Base-by-base conservation (phyloP, 2,329 filamentous ascomycete species). In the Elsinoe australis region DNA sequence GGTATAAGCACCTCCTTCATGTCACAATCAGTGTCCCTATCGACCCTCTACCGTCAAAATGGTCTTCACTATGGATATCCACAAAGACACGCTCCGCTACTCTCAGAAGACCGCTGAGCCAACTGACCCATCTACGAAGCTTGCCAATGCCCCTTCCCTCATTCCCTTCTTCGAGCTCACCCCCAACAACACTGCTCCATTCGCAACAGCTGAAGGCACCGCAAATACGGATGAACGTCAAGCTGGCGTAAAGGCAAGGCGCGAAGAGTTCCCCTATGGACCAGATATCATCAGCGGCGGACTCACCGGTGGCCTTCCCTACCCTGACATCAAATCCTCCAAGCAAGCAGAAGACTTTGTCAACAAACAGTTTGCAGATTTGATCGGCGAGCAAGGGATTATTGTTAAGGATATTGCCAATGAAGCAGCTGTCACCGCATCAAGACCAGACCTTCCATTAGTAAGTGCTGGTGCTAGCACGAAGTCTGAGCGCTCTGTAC, bases 121-220 rank as follows among this genome's bases (percentile, higher is more conserved):
- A n/a, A n/a, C n/a, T n/a, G 36, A 41, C 22, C 36, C 36, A 9
- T 26, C 36, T 15, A 41, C 26, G 36, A 41, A 44, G 39, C 39
- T 44, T 7, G 39, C 26, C 7, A 44, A 44, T 17, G 24, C 39
- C 9, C 39, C 39, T 19, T 44, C 39, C 7, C 28, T 44, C 2
- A 44, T 31, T 19, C 24, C 24, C 7, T 44, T 44, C 39, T 44
- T 44, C 17, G 39, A 32, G 28, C 24, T 44, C n/a, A 24, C 5
- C n/a, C 39, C 24, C 3, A 44, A 21, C 39, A 44, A 29, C 26
- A 44, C 39, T 17, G 28, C 24, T 14, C 39, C 39, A 8, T 44
- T 44, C 26, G 24, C 39, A 15, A 21, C 28, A 19, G 39, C 39
- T 4, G 21, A 28, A n/a, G 36, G 36, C 2, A 26, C 26, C 9